Conservation (phyloP, 164 flowering plant species). For the Warburgia ugandensis region DNA sequence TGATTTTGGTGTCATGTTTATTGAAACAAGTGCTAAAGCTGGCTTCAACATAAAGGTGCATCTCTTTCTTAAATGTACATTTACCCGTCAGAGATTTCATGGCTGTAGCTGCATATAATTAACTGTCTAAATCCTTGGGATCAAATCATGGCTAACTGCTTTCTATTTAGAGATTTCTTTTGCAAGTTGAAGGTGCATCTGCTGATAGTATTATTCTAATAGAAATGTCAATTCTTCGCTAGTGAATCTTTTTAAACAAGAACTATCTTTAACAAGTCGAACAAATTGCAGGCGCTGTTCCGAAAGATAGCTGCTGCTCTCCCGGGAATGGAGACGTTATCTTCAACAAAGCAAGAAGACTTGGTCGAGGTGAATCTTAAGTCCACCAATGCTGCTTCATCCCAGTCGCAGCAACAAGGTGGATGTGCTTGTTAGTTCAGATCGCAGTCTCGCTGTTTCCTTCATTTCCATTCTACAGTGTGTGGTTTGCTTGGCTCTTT, state of each 20-base stretch:
- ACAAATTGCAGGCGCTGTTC: slow-evolving; percentile 56
- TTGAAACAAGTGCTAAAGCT: slow-evolving; percentile 78
- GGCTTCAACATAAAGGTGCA: slow-evolving; percentile 72
- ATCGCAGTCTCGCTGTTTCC: neutral
- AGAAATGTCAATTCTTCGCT: too few relatives aligned
- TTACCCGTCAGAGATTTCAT: too few relatives aligned
- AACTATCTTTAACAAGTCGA: too few relatives aligned
- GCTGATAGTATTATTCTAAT: too few relatives aligned
- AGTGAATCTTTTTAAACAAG: too few relatives aligned
- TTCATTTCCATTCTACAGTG: neutral
- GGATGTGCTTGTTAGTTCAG: slow-evolving; percentile 63
- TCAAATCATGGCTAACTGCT: neutral
- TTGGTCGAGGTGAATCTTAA: slow-evolving; percentile 81
- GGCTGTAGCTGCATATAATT: too few relatives aligned
- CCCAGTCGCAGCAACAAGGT: slow-evolving; percentile 54
- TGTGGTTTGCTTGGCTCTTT: neutral
- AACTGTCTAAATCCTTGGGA: neutral
- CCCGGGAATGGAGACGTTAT: slow-evolving; percentile 78
- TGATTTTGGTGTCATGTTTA: slow-evolving; percentile 72
- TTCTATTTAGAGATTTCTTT: too few relatives aligned
- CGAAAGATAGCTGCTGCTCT: slow-evolving; percentile 83
- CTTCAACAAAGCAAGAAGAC: slow-evolving; percentile 74
- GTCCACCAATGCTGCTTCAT: slow-evolving; percentile 35
- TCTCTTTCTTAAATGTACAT: neutral
- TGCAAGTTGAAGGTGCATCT: too few relatives aligned